Conservation (phyloP, 768 basidiomycete genomes). For the Leccinum uliginosum region DNA sequence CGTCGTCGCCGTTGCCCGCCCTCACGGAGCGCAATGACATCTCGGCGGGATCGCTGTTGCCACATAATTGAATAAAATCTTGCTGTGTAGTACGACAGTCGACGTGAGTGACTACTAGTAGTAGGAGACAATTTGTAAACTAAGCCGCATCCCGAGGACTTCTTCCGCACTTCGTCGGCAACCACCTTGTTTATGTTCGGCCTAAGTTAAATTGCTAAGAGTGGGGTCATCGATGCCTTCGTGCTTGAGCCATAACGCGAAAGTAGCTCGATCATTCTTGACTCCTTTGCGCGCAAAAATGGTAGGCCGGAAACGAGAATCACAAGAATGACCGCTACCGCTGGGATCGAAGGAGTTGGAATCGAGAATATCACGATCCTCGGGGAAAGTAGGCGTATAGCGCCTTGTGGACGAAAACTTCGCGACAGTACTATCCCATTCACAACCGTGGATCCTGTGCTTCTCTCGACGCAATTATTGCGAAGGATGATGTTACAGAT, state of each 20-base stretch:
- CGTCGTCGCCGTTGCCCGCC: too few species aligned
- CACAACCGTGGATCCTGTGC: conserved; percentile 37
- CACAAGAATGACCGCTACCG: conserved; percentile 36
- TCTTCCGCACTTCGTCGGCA: too few species aligned
- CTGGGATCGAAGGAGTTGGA: conserved; percentile 44
- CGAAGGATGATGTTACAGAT: conserved; percentile 55
- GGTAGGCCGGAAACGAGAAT: conserved; percentile 36
- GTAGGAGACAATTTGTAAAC: too few species aligned
- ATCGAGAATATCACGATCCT: conserved; percentile 13
- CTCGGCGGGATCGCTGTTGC: too few species aligned
- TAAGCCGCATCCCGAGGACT: too few species aligned
- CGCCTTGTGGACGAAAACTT: conserved; percentile 34
- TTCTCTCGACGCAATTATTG: conserved; percentile 49
- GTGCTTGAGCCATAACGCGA: conserved; percentile 59
- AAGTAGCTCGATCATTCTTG: conserved; percentile 52
- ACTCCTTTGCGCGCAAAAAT: conserved; percentile 45
- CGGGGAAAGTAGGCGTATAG: conserved; percentile 4
- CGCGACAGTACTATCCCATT: conserved; percentile 44
- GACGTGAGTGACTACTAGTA: too few species aligned
- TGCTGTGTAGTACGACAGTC: too few species aligned
- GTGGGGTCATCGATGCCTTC: conserved; percentile 54
- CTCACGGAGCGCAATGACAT: too few species aligned
- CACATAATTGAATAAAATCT: too few species aligned
- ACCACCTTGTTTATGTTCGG: too few species aligned
- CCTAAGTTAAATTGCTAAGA: too few species aligned